phyloP scores from a whole-genome alignment of 257 asterid species.

The Lithospermum erythrorhizon region DNA sequence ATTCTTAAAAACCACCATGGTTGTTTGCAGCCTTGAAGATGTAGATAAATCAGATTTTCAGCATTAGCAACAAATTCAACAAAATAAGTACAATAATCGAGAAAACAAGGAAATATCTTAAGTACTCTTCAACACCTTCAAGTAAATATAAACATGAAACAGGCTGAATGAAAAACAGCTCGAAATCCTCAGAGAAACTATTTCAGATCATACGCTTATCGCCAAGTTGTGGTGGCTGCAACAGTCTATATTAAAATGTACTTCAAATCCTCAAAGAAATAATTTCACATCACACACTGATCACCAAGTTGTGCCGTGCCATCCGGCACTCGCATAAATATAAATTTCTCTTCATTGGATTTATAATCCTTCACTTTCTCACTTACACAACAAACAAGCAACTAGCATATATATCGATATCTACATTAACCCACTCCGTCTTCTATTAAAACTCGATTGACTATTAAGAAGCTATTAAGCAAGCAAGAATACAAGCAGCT shows the following conservation, averaged over 20 bases:
- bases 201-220: conserved; percentile 17
- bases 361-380: neutral
- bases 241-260: no score
- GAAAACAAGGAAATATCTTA: neutral
- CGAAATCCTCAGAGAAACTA: neutral
- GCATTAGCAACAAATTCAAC: neutral
- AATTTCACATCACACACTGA: conserved; percentile 18
- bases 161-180: no score
- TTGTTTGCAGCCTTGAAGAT: conserved; percentile 9
- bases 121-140: no score
- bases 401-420: neutral
- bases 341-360: conserved; percentile 16
- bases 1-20: conserved; percentile 86
- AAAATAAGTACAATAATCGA: neutral
- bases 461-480: no score
- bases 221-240: neutral
- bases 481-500: no score
- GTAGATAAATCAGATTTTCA: neutral
- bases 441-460: no score
- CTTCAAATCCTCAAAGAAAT: neutral
- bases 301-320: conserved; percentile 1
- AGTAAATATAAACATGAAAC: no score
- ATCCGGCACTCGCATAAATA: conserved; percentile 17
- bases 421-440: neutral
- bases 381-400: neutral